Base-by-base conservation (phyloP, 805 yeast species). In the Starmerella stellata region DNA sequence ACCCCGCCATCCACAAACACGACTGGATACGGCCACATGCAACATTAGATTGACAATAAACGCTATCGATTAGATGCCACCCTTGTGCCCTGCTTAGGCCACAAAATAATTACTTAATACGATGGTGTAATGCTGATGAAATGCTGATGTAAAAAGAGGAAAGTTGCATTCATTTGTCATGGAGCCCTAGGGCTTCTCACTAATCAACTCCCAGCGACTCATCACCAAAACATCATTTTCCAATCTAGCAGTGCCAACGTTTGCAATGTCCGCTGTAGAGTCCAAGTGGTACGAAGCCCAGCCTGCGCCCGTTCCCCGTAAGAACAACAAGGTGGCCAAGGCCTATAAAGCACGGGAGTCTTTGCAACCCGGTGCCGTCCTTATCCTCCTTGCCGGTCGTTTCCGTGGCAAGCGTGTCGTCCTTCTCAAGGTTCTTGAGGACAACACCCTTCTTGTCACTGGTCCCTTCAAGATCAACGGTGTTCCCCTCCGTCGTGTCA, bases 381-480 rank as follows among this genome's bases (percentile, higher is more conserved):
- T 90, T 64, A 87, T 87, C 67, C 70, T 87, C 65, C 75, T 87
- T 64, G 95, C 96, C 60, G 98, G 98, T 65, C 82, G 95, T 70
- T 87, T 83, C 93, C 81, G 98, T 70, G 98, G 98, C 67, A 90
- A 87, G 81, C 85, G 96, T 72, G 98, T 90, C 58, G 96, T 87
- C 52, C 79, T 78, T 78, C 77, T 87, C 66, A 87, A 87, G 78
- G 69, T 78, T 67, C 75, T 90, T 63, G 94, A 83, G 70, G 96
- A 90, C 76, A 81, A 82, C 82, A 87, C 95, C 52, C 72, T 87
- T 59, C 78, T 87, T 62, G 94, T 87, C 50, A 70, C 95, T 47
- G 98, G 98, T 65, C 98, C 98, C 60, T 90, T 87, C 93, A 87
- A 90, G 76, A 81, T 87, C 60, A 87, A 87, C 72, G 98, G 98